A percentile compares a stretch with the other conserved stretches of the same genome.
Conservation (phyloP, 768 basidiomycete genomes). For the Mycena crocata region DNA sequence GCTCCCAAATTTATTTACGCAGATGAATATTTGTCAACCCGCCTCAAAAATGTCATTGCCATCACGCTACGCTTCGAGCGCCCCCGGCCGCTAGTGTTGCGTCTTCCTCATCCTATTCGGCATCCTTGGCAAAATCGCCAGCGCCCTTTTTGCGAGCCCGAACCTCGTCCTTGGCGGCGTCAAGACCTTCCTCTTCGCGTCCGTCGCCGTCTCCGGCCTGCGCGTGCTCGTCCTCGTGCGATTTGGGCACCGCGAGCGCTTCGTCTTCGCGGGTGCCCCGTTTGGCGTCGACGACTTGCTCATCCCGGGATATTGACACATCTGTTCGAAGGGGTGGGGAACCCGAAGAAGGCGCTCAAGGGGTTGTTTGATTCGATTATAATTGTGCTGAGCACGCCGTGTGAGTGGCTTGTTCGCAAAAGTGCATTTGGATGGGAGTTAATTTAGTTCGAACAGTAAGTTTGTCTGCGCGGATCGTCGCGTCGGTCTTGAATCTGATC, state of each 20-base stretch:
- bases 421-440: not conserved
- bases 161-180: slow-evolving; percentile 87
- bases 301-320: slow-evolving; percentile 74
- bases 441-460: slow-evolving; percentile 51
- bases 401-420: slow-evolving; percentile 56
- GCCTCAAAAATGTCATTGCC: slow-evolving; percentile 85
- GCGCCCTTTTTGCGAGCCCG: slow-evolving; percentile 87
- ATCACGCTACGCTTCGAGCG: slow-evolving; percentile 88
- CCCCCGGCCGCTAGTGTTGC: slow-evolving; percentile 85
- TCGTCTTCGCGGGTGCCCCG: slow-evolving; percentile 75
- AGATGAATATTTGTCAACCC: slow-evolving; percentile 40
- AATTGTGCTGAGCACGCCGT: slow-evolving; percentile 84
- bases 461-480: slow-evolving; percentile 67
- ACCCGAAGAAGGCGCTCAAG: slow-evolving; percentile 64
- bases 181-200: slow-evolving; percentile 88
- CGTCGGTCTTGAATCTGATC: slow-evolving; percentile 67
- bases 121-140: slow-evolving; percentile 79
- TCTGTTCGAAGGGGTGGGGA: slow-evolving; percentile 72
- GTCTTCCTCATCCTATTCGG: slow-evolving; percentile 84
- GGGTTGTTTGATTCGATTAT: slow-evolving; percentile 84
- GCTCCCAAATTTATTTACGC: too few relatives aligned
- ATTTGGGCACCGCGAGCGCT: slow-evolving; percentile 74
- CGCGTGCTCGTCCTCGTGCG: slow-evolving; percentile 70
- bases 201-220: slow-evolving; percentile 59
- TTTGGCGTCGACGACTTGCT: slow-evolving; percentile 81